Conservation (phyloP, 352 stramenopile species). For the Phytophthora ohioensis region DNA sequence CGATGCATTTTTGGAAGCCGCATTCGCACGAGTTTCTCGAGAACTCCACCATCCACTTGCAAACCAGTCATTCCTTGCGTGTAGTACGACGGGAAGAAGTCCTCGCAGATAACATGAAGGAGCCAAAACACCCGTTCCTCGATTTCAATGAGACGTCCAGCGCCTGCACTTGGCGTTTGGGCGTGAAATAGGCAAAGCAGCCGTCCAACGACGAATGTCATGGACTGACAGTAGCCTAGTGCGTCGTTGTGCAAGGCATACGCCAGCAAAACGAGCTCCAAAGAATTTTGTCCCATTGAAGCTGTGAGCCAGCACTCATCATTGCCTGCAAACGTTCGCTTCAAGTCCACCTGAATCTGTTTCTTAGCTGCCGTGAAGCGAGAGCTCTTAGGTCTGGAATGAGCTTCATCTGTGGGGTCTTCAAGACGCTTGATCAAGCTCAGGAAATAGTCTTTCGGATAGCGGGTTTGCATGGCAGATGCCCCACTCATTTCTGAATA, state of each 20-base stretch:
- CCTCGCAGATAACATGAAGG: constrained; percentile 59
- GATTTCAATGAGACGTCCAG: constrained; percentile 3
- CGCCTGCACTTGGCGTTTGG: constrained; percentile 1
- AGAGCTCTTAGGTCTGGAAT: constrained; percentile 17
- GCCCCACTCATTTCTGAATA: constrained; percentile 65
- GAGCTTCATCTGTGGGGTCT: constrained; percentile 32
- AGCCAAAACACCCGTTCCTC: constrained; percentile 77
- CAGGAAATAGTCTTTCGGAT: constrained; percentile 47
- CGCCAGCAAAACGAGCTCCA: constrained; percentile 77
- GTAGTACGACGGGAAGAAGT: constrained; percentile 71
- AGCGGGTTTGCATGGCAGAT: constrained; percentile 20
- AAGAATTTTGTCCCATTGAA: constrained; percentile 43
- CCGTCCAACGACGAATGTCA: constrained; percentile 89
- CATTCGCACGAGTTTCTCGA: constrained; percentile 57
- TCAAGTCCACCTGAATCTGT: constrained; percentile 73
- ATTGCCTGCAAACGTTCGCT: constrained; percentile 75
- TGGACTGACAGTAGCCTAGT: constrained; percentile 91
- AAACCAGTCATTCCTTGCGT: constrained; percentile 71
- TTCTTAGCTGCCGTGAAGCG: constrained; percentile 51
- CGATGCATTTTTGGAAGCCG: constrained; percentile 64
- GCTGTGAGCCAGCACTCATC: constrained; percentile 70
- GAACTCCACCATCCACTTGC: constrained; percentile 61
- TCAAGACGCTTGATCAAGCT: constrained; percentile 31
- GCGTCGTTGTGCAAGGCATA: constrained; percentile 82
- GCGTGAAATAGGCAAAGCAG: constrained; percentile 68